These are phyloP conservation scores for Starmerella vaccinii DNA, from an alignment of 805 yeast species.

Conservation along the genomic window DNA sequence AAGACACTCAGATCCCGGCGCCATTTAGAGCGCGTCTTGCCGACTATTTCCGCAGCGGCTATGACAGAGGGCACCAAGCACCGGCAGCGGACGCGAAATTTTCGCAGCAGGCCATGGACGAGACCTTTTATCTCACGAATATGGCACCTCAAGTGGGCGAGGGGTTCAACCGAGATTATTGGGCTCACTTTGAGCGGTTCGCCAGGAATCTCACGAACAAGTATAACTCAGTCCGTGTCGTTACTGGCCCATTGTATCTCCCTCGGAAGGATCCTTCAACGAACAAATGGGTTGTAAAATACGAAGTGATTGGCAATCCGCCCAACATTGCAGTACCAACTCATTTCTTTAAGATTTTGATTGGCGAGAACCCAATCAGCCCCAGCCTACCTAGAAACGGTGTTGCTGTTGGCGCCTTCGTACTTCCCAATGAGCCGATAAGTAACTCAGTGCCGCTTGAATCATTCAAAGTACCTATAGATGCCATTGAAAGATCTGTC, in stretches of 20 bases:
- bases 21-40: constrained; percentile 64
- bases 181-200: constrained; percentile 95
- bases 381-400: constrained; percentile 31
- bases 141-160: constrained; percentile 97
- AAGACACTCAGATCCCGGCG: constrained; percentile 72
- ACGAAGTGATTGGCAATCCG: constrained; percentile 93
- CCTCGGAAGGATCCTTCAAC: constrained; percentile 64
- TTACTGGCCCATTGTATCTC: constrained; percentile 87
- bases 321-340: constrained; percentile 96
- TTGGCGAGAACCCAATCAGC: constrained; percentile 55
- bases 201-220: constrained; percentile 62
- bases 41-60: constrained; percentile 91
- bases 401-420: constrained; percentile 82
- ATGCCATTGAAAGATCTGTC: constrained; percentile 75
- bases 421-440: constrained; percentile 77
- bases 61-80: constrained; percentile 94
- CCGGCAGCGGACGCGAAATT: constrained; percentile 97
- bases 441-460: constrained; percentile 60
- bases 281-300: constrained; percentile 73
- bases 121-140: constrained; percentile 79
- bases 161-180: constrained; percentile 93
- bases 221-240: constrained; percentile 67
- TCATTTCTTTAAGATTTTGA: constrained; percentile 82
- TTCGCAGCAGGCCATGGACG: constrained; percentile 86
- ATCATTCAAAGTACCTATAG: constrained; percentile 75